phyloP scores from a whole-genome alignment of 176 grass and related monocot genomes.

The Paspalum notatum region DNA sequence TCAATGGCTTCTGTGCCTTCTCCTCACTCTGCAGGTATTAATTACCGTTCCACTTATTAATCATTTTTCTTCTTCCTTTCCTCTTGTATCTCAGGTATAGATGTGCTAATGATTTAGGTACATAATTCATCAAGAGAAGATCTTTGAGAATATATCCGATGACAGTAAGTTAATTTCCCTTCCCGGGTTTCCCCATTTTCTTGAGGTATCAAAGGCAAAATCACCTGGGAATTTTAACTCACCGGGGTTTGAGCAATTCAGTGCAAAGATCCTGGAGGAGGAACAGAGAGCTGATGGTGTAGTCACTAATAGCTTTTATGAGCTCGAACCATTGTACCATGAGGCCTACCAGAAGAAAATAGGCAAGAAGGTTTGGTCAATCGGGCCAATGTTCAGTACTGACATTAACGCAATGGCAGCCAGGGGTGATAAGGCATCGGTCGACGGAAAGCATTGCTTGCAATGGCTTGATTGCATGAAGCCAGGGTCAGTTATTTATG shows the following conservation, averaged over 20 bases:
- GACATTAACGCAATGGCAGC: neutral
- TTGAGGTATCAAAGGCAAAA: constrained; percentile 31
- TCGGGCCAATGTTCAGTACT: constrained; percentile 41
- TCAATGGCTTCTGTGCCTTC: constrained; percentile 53
- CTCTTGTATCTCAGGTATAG: neutral
- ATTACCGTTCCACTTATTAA: neutral
- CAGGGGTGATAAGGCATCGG: constrained; percentile 32
- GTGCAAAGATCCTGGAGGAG: constrained; percentile 4
- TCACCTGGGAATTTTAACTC: constrained; percentile 22
- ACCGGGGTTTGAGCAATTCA: constrained; percentile 31
- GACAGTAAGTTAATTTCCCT: constrained; percentile 25
- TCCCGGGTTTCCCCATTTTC: constrained; percentile 16
- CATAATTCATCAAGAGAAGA: constrained; percentile 30
- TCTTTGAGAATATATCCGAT: constrained; percentile 20
- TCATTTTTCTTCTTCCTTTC: neutral
- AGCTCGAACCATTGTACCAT: constrained; percentile 38
- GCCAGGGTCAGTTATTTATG: constrained; percentile 30
- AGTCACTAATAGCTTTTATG: constrained; percentile 48
- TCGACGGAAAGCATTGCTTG: constrained; percentile 36
- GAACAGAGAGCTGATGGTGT: constrained; percentile 27
- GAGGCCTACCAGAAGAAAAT: constrained; percentile 24
- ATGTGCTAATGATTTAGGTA: constrained; percentile 13
- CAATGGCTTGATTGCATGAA: constrained; percentile 42
- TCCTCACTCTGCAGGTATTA: constrained; percentile 41
- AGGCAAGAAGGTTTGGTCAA: constrained; percentile 33